Base-by-base conservation (phyloP, 352 stramenopile genomes). In the Pythium aristosporum region DNA sequence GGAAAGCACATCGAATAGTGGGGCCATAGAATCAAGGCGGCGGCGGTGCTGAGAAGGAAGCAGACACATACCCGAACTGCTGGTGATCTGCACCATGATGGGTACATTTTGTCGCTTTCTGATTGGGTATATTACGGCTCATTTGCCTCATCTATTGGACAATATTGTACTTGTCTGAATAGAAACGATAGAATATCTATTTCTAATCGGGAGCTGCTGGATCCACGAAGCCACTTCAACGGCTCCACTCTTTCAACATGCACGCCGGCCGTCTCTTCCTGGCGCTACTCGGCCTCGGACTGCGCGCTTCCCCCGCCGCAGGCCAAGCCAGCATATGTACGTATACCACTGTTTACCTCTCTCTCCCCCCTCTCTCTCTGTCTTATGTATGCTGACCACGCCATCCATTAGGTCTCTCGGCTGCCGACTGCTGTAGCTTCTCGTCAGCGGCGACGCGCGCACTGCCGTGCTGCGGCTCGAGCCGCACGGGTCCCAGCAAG, bases 381-480 rank as follows among this genome's bases (percentile, higher is more conserved):
- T 15, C 10, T 46, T 20, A 2, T 15, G 34, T 46, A 46, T 46
- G 16, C 39, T 46, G 5, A 18, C 39, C 39, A 46, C 39, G 13
- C 39, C 5, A 46, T 46, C 1, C 39, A n/a, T 20, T n/a, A 76
- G 70, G 70, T 42, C 39, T 74, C 34, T 76, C 67, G 15, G 59
- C 53, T 53, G 70, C 58, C 30, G 66, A 76, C 34, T 74, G 70
- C 54, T 74, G 70, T 46, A 76, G 70, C 70, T 74, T 76, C 52
- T 72, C 66, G 43, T 64, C 58, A 13, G 58, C 42, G 5, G 41
- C 47, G 13, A 30, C 53, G 11, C 65, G 58, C 13, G 36, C 63
- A 21, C 43, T 65, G 36, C 60, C 67, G 2, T 77, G 71, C 46
- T 77, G 71, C 28, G 71, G 71, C 46, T 69, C 63, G 4, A 52